Conservation (phyloP, 1,284 basidiomycete genomes). For the Coniferiporia weirii region DNA sequence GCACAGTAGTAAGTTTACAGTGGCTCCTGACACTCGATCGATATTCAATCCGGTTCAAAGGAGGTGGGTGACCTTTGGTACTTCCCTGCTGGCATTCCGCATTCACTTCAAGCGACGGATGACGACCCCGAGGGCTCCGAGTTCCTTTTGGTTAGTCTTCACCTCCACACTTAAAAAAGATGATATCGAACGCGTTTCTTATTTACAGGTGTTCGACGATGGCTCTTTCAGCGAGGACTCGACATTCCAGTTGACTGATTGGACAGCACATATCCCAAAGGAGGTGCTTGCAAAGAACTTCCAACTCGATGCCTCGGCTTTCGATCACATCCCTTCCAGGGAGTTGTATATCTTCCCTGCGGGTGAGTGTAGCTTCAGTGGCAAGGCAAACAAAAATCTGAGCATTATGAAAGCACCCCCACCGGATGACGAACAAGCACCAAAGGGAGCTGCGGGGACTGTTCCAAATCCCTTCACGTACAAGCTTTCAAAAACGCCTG, state of each 20-base stretch:
- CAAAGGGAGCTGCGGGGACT: slow-evolving; percentile 46
- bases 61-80: slow-evolving; percentile 50
- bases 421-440: slow-evolving; percentile 33
- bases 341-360: slow-evolving; percentile 39
- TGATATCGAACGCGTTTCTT: no score
- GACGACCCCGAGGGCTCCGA: slow-evolving; percentile 45
- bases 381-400: slow-evolving; percentile 5
- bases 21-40: background rate
- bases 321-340: slow-evolving; percentile 30
- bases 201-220: slow-evolving; percentile 32
- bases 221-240: slow-evolving; percentile 38
- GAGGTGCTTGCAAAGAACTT: slow-evolving; percentile 43
- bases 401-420: slow-evolving; percentile 28
- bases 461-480: slow-evolving; percentile 50
- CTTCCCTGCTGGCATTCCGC: slow-evolving; percentile 50
- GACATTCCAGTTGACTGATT: slow-evolving; percentile 36
- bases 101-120: slow-evolving; percentile 50
- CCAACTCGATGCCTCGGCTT: slow-evolving; percentile 29
- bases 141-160: slow-evolving; percentile 45
- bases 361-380: slow-evolving; percentile 26
- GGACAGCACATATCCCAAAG: slow-evolving; percentile 38
- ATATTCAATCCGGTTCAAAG: slow-evolving; percentile 19
- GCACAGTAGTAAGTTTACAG: slow-evolving; percentile 38
- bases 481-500: slow-evolving; percentile 44
- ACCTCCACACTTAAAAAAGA: no score